Conservation (phyloP, 2,329 filamentous ascomycete genomes). For the Trichoderma oligosporum region DNA sequence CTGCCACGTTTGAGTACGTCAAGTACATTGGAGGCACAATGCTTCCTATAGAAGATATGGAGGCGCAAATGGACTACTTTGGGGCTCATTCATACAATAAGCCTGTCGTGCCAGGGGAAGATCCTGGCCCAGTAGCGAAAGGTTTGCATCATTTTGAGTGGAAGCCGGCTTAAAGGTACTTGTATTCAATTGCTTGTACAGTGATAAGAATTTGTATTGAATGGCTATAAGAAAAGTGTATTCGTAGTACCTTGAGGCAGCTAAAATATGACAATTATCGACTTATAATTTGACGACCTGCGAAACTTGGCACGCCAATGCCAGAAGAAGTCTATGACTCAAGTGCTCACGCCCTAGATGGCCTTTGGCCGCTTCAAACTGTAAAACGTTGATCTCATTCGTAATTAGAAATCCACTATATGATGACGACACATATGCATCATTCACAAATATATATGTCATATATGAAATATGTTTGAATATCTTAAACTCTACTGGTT, state of each 20-base stretch:
- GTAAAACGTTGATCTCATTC: background rate
- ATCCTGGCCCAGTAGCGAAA: background rate
- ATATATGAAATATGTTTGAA: too few relatives aligned
- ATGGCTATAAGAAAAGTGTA: too few relatives aligned
- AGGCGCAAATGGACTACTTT: conserved; percentile 69
- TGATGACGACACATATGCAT: background rate
- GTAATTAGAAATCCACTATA: background rate
- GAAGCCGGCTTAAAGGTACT: background rate
- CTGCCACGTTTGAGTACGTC: conserved; percentile 61
- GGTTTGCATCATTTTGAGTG: background rate
- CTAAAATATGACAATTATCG: too few relatives aligned
- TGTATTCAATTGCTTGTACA: background rate
- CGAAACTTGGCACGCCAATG: too few relatives aligned
- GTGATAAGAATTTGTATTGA: background rate
- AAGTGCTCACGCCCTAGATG: too few relatives aligned
- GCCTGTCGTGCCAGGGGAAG: background rate
- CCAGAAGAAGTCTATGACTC: background rate
- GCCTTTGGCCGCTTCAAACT: background rate
- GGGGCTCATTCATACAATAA: conserved; percentile 47
- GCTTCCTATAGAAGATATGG: conserved; percentile 65
- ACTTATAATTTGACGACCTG: too few relatives aligned
- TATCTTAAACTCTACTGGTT: too few relatives aligned
- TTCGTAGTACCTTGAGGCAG: too few relatives aligned
- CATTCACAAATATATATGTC: too few relatives aligned
- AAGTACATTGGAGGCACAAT: conserved; percentile 59